Evolutionary conservation across 208 protist species (phyloP), one percentile per base, ranked within the genome.

Genomic region (Trypanosoma melophagium): DNA sequence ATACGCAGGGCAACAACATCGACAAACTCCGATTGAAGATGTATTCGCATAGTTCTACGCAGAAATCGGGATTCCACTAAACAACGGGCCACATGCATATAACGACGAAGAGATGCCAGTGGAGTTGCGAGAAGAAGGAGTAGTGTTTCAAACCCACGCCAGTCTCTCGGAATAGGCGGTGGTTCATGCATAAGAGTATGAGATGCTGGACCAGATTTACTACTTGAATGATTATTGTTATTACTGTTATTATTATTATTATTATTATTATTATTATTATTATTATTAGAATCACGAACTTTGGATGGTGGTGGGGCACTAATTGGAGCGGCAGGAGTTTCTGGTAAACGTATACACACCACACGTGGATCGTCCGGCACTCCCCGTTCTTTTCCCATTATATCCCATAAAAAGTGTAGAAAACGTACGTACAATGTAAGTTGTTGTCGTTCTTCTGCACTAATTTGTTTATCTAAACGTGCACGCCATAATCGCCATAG

Each of bases 81-180:
- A 67, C 83, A 91, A 50, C 83, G 77, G 21, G 80, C 83, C 14
- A 83, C 86, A 63, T 93, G 85, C n/a, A 80, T 74, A 61, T 84
- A 84, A 12, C 89, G 86, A 28, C 80, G 83, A 65, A 93, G 79
- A 3, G 71, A 81, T 8, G 70, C 35, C 21, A 95, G 83, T 21
- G 89, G 87, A 0, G 86, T 89, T 13, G 78, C 70, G n/a, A 95
- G 76, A 55, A 93, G 83, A 54, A 69, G 41, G 13, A 93, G 66
- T 22, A 95, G 54, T 1, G 89, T 90, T 57, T 84, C 70, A 63
- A 92, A 92, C 55, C 89, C 89, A 7, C 72, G 47, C 89, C 89
- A 95, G 57, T 66, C 60, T 0, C 61, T 42, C 0, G 84, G 79
- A 69, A 93, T 87, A 28, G 71, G 66, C 2, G 84, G 77, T 3